phyloP scores from a whole-genome alignment of 2,329 filamentous ascomycete species.

The Trichoderma sp. region DNA sequence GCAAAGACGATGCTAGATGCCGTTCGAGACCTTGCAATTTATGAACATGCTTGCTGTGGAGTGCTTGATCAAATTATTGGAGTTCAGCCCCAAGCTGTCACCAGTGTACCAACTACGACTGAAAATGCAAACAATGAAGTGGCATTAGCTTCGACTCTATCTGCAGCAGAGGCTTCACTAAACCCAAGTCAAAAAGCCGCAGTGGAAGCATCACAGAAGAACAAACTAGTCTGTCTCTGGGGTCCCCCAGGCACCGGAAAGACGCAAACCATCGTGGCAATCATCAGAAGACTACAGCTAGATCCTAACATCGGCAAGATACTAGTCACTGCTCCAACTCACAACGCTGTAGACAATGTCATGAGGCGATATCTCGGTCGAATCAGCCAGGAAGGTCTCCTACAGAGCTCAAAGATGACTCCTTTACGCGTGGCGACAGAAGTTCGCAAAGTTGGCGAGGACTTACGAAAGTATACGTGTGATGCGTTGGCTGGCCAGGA shows the following conservation, averaged over 20 bases:
- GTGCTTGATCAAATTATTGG: slow-evolving; percentile 30
- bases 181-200: slow-evolving; percentile 27
- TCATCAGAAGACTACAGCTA: slow-evolving; percentile 37
- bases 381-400: background rate
- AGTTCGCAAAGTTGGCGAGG: slow-evolving; percentile 37
- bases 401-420: background rate
- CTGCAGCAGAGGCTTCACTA: slow-evolving; percentile 6
- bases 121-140: background rate
- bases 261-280: slow-evolving; percentile 44
- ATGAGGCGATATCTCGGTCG: slow-evolving; percentile 37
- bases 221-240: slow-evolving; percentile 43
- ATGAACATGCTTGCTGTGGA: slow-evolving; percentile 35
- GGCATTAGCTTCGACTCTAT: too few species aligned
- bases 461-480: slow-evolving; percentile 39
- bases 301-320: slow-evolving; percentile 31
- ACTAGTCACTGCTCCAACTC: slow-evolving; percentile 45
- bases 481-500: slow-evolving; percentile 37
- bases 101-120: background rate
- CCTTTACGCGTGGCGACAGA: slow-evolving; percentile 26
- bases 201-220: slow-evolving; percentile 28
- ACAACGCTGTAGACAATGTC: slow-evolving; percentile 49
- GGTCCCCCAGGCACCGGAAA: slow-evolving; percentile 49
- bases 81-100: background rate
- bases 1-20: slow-evolving; percentile 43
- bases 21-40: slow-evolving; percentile 33